These are phyloP conservation scores for Aureobasidium sp. DNA, from an alignment of 2,329 filamentous ascomycete species.

Conservation along the genomic window DNA sequence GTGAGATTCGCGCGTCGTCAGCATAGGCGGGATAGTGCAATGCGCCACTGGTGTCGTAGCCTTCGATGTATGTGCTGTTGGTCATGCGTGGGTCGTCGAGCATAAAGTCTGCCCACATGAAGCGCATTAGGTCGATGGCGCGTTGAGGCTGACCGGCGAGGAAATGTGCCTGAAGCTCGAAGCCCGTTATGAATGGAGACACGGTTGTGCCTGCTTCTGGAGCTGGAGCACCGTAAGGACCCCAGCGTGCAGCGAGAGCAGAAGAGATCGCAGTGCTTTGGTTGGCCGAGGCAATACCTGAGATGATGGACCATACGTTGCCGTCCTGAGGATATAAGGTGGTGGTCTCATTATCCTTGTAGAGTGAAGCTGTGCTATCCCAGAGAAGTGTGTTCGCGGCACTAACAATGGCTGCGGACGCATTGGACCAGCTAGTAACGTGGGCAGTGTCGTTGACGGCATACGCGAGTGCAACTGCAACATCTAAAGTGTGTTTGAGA, in stretches of 20 bases:
- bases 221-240: constrained; percentile 40
- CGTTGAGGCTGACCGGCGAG: constrained; percentile 34
- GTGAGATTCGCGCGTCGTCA: constrained; percentile 42
- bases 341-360: constrained; percentile 49
- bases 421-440: constrained; percentile 35
- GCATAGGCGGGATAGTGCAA: constrained; percentile 45
- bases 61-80: constrained; percentile 47
- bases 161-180: constrained; percentile 42
- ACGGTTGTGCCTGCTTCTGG: constrained; percentile 41
- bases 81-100: constrained; percentile 49
- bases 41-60: constrained; percentile 40
- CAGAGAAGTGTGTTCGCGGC: constrained; percentile 45
- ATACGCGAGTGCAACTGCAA: constrained; percentile 45
- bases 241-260: constrained; percentile 33
- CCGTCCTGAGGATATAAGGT: constrained; percentile 45
- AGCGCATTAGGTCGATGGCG: constrained; percentile 38
- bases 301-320: constrained; percentile 37
- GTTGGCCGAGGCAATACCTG: constrained; percentile 29
- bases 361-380: constrained; percentile 43
- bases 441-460: constrained; percentile 41
- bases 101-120: constrained; percentile 50
- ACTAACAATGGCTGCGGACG: constrained; percentile 36
- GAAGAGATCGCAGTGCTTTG: constrained; percentile 29
- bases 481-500: constrained; percentile 46
- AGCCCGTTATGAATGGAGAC: constrained; percentile 43